Evolutionary conservation across 1,139 yeast genomes (phyloP), one percentile per base, ranked within the genome.

Genomic region (Hansenula lynferdii): DNA sequence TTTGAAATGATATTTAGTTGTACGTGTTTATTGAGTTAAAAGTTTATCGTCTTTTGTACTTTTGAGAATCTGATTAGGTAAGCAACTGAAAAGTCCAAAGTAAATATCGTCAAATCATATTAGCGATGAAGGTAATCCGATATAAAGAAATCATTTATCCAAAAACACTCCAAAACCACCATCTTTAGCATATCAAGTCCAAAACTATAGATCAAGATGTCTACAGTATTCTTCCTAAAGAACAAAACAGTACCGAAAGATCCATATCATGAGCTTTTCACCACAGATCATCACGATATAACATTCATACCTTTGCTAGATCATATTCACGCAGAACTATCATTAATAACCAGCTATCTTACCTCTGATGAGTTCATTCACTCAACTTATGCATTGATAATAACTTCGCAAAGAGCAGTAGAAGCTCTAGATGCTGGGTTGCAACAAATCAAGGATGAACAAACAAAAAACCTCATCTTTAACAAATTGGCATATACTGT

Each of bases 381-480:
- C 5, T 50, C 59, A 1, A 57, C 71, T 36, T 66, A 70, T 40
- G 75, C 77, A 1, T 61, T 86, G 31, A 82, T 92, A 10, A 78
- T 92, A n/a, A 89, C 97, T 0, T 84, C 95, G 4, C 97, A 90
- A 57, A 63, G 97, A 48, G 95, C 97, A 0, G 95, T 90, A 0
- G 97, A 90, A 52, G 83, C 90, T 25, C 61, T 84, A 14, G 69
- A 70, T 37, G 69, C 66, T 36, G 75, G 75, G 33, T 60, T 75
- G 28, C 32, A 61, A 4, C 51, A 58, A 28, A 31, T 59, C 9
- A n/a, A n/a, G n/a, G 21, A 48, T 10, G 35, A 34, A 1, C 34
- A 35, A 6, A 35, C 50, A 12, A 47, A 49, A 36, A 27, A 50
- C 0, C 37, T 29, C 6, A 63, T 77, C 3, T 61, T 73, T 11